phyloP scores from a whole-genome alignment of 2,329 filamentous ascomycete species.

The Ophiostoma pallidulum region DNA sequence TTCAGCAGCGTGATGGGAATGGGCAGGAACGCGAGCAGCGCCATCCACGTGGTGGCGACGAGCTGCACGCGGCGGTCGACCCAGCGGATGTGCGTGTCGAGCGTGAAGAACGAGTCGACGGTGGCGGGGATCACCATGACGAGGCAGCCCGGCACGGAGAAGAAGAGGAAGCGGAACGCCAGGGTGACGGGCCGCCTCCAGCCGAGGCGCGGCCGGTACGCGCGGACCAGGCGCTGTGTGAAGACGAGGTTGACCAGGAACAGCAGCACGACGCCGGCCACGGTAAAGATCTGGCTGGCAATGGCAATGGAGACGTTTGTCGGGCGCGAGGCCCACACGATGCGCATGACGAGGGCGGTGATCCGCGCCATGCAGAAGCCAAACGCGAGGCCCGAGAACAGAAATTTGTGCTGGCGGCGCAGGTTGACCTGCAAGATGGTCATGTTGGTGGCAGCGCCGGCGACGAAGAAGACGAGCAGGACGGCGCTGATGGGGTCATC shows the following conservation, averaged over 20 bases:
- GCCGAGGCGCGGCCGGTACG: slow-evolving; percentile 59
- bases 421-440: slow-evolving; percentile 45
- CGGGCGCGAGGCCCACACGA: slow-evolving; percentile 41
- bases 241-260: slow-evolving; percentile 74
- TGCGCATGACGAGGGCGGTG: slow-evolving; percentile 40
- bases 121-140: slow-evolving; percentile 56
- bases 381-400: slow-evolving; percentile 48
- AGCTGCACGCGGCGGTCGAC: slow-evolving; percentile 56
- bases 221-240: slow-evolving; percentile 63
- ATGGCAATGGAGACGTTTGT: slow-evolving; percentile 35
- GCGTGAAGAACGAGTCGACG: slow-evolving; percentile 58
- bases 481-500: slow-evolving; percentile 58
- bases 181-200: slow-evolving; percentile 49
- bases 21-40: slow-evolving; percentile 57
- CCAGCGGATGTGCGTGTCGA: slow-evolving; percentile 36
- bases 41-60: slow-evolving; percentile 51
- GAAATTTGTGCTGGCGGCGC: slow-evolving; percentile 45
- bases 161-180: slow-evolving; percentile 49
- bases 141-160: slow-evolving; percentile 45
- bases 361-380: slow-evolving; percentile 49
- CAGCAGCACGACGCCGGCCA: slow-evolving; percentile 63
- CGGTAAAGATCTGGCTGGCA: slow-evolving; percentile 60
- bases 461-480: slow-evolving; percentile 49
- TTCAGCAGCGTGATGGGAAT: slow-evolving; percentile 44
- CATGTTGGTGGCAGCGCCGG: slow-evolving; percentile 47